Evolutionary conservation across 192 early-diverging fungal species (phyloP).

Genomic region (Funneliformis geosporum): DNA sequence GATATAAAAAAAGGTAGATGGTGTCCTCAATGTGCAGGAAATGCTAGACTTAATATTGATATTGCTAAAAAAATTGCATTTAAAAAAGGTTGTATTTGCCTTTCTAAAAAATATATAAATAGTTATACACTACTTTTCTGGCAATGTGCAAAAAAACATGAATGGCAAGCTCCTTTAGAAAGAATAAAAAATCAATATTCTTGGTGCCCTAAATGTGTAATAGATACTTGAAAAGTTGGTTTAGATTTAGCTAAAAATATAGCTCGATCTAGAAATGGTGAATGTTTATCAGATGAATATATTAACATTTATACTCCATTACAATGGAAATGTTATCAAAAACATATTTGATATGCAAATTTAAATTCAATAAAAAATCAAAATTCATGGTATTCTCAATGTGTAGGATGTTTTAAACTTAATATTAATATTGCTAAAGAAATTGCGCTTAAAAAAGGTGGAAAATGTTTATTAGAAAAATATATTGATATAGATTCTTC

Average conservation of each 20-base stretch:
- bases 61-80: not conserved
- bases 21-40: not conserved
- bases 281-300: constrained; percentile 27
- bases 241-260: constrained; percentile 23
- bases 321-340: constrained; percentile 18
- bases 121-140: constrained; percentile 23
- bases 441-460: constrained; percentile 14
- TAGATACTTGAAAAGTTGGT: constrained; percentile 1
- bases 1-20: not conserved
- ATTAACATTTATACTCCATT: constrained; percentile 25
- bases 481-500: constrained; percentile 23
- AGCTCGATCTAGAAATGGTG: constrained; percentile 18
- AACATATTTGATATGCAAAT: constrained; percentile 22
- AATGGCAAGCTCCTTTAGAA: constrained; percentile 14
- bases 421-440: constrained; percentile 26
- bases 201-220: constrained; percentile 26
- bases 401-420: constrained; percentile 18
- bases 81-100: not conserved
- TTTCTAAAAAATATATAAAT: constrained; percentile 15
- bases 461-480: constrained; percentile 24
- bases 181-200: constrained; percentile 28
- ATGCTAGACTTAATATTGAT: constrained; percentile 6
- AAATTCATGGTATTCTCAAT: constrained; percentile 21
- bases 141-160: constrained; percentile 23
- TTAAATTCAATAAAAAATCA: constrained; percentile 24